Percentiles rank a stretch among this genome's conserved stretches.
phyloP scores from a whole-genome alignment of 169 alveolate species.

The Neospora caninum region DNA sequence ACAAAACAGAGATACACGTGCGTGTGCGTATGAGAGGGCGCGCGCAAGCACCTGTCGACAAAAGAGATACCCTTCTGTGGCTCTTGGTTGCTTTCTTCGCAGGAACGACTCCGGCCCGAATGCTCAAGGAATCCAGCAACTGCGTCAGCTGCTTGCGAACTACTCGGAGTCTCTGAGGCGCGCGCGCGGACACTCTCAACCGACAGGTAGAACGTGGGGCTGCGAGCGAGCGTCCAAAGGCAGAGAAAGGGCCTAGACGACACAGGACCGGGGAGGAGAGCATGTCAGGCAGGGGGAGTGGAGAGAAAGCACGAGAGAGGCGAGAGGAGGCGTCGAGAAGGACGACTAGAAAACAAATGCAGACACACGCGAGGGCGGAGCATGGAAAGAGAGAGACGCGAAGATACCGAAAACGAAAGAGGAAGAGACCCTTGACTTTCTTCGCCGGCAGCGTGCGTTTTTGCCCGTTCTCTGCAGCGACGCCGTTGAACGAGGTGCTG shows the following conservation, averaged over 20 bases:
- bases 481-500: neutral
- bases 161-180: neutral
- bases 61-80: neutral
- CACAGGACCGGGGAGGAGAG: too few species aligned
- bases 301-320: neutral
- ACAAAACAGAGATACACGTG: too few species aligned
- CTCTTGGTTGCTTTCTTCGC: neutral
- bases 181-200: neutral
- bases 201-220: neutral
- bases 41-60: too few species aligned
- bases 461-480: neutral
- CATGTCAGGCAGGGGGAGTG: neutral
- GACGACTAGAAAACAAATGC: neutral
- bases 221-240: neutral
- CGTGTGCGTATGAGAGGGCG: too few species aligned
- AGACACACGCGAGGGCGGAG: too few species aligned
- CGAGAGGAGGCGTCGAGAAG: neutral
- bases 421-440: too few species aligned
- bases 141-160: conserved; percentile 19
- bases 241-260: too few species aligned
- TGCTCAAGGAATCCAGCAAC: neutral
- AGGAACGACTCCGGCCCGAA: neutral
- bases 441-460: too few species aligned
- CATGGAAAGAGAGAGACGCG: too few species aligned
- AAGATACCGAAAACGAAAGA: too few species aligned